A percentile compares a stretch with the other conserved stretches of the same genome.
Conservation (phyloP, 805 yeast species). For the Kodamaea kakaduensis region DNA sequence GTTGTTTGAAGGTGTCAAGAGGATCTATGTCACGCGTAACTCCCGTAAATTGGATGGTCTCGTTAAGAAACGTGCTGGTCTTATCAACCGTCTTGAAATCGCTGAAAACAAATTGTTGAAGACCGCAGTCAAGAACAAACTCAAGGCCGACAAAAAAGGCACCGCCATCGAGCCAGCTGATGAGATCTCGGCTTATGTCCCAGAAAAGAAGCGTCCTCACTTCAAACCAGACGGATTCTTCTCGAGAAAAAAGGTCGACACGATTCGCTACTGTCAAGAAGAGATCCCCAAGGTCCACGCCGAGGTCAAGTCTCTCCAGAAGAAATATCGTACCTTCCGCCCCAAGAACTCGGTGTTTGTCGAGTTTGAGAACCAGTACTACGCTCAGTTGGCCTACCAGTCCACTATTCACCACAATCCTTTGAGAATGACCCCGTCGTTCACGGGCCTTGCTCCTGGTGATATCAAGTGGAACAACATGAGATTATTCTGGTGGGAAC, state of each 20-base stretch:
- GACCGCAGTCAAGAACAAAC: constrained; percentile 58
- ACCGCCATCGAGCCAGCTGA: constrained; percentile 38
- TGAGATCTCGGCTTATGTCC: constrained; percentile 55
- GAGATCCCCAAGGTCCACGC: constrained; percentile 53
- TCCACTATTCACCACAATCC: constrained; percentile 63
- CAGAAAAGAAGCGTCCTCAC: constrained; percentile 65
- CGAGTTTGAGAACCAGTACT: constrained; percentile 72
- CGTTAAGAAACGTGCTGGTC: constrained; percentile 54
- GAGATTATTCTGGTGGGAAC: constrained; percentile 80
- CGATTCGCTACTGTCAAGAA: constrained; percentile 54
- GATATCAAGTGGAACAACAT: constrained; percentile 69
- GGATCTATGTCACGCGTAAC: constrained; percentile 77
- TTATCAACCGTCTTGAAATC: constrained; percentile 62
- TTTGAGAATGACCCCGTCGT: constrained; percentile 55
- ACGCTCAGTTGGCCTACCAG: constrained; percentile 71
- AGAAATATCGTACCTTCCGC: constrained; percentile 39
- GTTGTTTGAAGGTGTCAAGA: constrained; percentile 76
- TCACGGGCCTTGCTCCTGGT: constrained; percentile 58
- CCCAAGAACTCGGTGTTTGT: constrained; percentile 81
- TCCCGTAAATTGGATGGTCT: constrained; percentile 49
- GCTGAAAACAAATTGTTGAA: constrained; percentile 58
- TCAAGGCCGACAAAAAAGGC: constrained; percentile 67
- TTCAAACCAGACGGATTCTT: constrained; percentile 47
- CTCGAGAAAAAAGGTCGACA: constrained; percentile 55
- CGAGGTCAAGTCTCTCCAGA: constrained; percentile 56